These are phyloP conservation scores for Metrosideros polymorpha DNA, from an alignment of 441 rosid species.

Conservation along the genomic window DNA sequence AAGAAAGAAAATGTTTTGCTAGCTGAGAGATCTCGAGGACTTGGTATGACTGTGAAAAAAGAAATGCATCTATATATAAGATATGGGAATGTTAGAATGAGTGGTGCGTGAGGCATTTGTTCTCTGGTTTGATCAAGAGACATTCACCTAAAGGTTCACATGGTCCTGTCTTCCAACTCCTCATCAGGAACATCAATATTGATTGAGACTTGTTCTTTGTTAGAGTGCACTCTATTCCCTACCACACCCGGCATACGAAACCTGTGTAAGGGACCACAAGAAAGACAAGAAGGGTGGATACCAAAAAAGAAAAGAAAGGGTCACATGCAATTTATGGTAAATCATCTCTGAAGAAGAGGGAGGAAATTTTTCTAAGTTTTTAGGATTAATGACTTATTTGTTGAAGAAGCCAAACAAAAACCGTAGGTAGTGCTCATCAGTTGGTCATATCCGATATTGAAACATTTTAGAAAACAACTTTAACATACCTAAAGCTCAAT, in stretches of 20 bases:
- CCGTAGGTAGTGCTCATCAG: background rate
- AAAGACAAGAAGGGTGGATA: background rate
- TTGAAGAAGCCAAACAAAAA: background rate
- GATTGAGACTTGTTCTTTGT: background rate
- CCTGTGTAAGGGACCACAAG: background rate
- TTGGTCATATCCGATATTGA: background rate
- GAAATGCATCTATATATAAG: constrained; percentile 3
- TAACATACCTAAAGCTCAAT: background rate
- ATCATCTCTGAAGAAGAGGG: background rate
- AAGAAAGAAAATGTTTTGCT: background rate
- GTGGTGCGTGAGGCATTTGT: constrained; percentile 6
- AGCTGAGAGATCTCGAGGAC: background rate
- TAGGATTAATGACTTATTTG: background rate
- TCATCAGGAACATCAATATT: background rate
- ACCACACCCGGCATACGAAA: background rate
- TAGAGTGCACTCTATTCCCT: background rate
- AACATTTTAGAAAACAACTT: background rate
- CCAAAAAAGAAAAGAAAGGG: background rate
- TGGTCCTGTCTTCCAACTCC: background rate
- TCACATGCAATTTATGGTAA: background rate
- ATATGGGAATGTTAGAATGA: background rate
- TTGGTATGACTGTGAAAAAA: background rate
- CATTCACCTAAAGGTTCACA: background rate
- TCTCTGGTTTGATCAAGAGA: background rate
- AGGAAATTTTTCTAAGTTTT: background rate